Conservation (phyloP, 371 early-diverging fungal genomes). For the Mucor velutinosus region DNA sequence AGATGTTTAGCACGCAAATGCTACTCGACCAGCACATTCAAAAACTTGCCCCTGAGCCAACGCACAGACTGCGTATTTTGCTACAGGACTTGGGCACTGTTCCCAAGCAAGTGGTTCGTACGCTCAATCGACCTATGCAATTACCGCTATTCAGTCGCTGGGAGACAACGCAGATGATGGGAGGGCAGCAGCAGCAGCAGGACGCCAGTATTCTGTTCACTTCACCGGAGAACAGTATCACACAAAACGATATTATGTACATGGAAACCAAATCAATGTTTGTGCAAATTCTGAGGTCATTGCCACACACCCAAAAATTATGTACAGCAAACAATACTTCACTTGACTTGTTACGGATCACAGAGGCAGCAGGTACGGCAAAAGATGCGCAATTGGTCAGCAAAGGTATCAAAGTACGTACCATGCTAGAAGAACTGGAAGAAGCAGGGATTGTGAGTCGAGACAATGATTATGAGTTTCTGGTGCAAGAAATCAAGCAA, state of each 20-base stretch:
- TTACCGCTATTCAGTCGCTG: constrained; percentile 85
- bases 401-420: constrained; percentile 91
- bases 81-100: constrained; percentile 78
- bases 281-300: constrained; percentile 89
- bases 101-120: constrained; percentile 76
- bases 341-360: constrained; percentile 70
- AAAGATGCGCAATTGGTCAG: constrained; percentile 85
- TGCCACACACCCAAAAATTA: constrained; percentile 51
- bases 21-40: constrained; percentile 81
- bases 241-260: constrained; percentile 91
- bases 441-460: constrained; percentile 75
- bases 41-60: constrained; percentile 73
- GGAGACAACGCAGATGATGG: constrained; percentile 69
- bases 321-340: constrained; percentile 11
- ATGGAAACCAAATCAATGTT: constrained; percentile 94
- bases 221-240: constrained; percentile 73
- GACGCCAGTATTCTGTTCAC: constrained; percentile 64
- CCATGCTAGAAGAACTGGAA: constrained; percentile 88
- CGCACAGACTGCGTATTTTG: constrained; percentile 75
- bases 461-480: constrained; percentile 74
- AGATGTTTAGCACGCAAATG: constrained; percentile 87
- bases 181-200: constrained; percentile 25
- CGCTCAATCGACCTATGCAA: constrained; percentile 80
- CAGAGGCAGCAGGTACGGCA: constrained; percentile 81
- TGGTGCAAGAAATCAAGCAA: constrained; percentile 86